Conservation (phyloP, 352 stramenopile species). For the Pythium vanterpoolii region DNA sequence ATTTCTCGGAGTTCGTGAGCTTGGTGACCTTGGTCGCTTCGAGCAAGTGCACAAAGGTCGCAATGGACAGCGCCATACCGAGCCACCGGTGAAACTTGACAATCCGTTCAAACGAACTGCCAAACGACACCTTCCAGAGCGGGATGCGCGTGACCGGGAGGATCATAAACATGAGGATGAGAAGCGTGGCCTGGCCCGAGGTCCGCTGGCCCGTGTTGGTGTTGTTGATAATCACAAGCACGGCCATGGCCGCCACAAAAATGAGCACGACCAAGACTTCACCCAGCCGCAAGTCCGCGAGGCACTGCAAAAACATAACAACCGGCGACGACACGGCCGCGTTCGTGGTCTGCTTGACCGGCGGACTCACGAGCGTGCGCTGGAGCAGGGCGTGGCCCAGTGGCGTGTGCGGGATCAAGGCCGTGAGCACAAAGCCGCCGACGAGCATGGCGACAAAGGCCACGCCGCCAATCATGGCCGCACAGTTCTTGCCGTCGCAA, state of each 20-base stretch:
- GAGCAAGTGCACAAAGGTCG: conserved; percentile 59
- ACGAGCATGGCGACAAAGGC: conserved; percentile 53
- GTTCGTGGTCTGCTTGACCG: conserved; percentile 56
- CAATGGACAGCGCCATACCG: conserved; percentile 51
- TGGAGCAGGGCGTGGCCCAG: conserved; percentile 37
- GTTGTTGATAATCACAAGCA: conserved; percentile 36
- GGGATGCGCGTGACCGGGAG: conserved; percentile 56
- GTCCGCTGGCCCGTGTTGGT: conserved; percentile 34
- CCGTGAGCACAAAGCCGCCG: conserved; percentile 47
- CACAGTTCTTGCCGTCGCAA: conserved; percentile 63
- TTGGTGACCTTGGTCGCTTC: conserved; percentile 39
- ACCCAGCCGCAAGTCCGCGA: conserved; percentile 56
- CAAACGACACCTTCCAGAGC: conserved; percentile 69
- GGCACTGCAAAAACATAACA: conserved; percentile 47
- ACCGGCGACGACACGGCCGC: conserved; percentile 31
- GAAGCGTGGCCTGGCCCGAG: conserved; percentile 53
- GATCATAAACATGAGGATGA: conserved; percentile 82
- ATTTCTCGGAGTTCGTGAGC: conserved; percentile 38
- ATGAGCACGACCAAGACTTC: conserved; percentile 65
- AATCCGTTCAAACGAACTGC: conserved; percentile 75
- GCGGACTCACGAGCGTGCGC: conserved; percentile 39
- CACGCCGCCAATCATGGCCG: conserved; percentile 48
- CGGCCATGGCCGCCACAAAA: conserved; percentile 49
- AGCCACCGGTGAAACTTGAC: conserved; percentile 86
- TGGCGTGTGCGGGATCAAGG: conserved; percentile 34